Percentiles rank a stretch among this genome's conserved stretches.
phyloP scores from a whole-genome alignment of 2,329 filamentous ascomycete species.

The Ceratocystis diversiconidia region DNA sequence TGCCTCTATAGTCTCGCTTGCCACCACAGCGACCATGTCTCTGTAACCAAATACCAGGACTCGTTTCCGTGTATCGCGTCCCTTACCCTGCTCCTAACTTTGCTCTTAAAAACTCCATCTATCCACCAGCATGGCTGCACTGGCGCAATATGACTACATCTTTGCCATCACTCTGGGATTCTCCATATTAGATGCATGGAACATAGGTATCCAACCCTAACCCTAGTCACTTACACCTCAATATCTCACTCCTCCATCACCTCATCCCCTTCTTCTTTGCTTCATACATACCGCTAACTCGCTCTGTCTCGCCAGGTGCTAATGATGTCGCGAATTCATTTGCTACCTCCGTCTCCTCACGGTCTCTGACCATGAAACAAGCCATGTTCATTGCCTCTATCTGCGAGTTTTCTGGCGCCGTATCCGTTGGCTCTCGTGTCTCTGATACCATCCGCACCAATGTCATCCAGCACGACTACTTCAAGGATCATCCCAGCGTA shows the following conservation, averaged over 20 bases:
- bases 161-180: constrained; percentile 43
- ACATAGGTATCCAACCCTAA: constrained; percentile 32
- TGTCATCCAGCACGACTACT: constrained; percentile 32
- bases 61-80: neutral
- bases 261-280: neutral
- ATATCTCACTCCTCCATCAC: neutral
- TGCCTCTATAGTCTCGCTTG: neutral
- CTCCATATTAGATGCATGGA: constrained; percentile 44
- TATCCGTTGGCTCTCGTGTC: constrained; percentile 27
- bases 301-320: constrained; percentile 25
- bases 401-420: constrained; percentile 32
- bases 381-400: constrained; percentile 31
- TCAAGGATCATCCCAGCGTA: constrained; percentile 31
- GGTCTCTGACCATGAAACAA: constrained; percentile 34
- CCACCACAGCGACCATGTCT: constrained; percentile 4
- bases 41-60: constrained; percentile 1
- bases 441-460: constrained; percentile 35
- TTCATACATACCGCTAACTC: no score
- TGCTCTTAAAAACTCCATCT: neutral
- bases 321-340: constrained; percentile 38
- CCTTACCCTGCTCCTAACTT: neutral
- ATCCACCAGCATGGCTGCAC: constrained; percentile 23
- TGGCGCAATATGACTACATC: constrained; percentile 40
- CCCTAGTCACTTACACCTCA: neutral
- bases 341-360: constrained; percentile 33